phyloP scores from a whole-genome alignment of 2,329 filamentous ascomycete species.

The Berkeleyomyces rouxiae region DNA sequence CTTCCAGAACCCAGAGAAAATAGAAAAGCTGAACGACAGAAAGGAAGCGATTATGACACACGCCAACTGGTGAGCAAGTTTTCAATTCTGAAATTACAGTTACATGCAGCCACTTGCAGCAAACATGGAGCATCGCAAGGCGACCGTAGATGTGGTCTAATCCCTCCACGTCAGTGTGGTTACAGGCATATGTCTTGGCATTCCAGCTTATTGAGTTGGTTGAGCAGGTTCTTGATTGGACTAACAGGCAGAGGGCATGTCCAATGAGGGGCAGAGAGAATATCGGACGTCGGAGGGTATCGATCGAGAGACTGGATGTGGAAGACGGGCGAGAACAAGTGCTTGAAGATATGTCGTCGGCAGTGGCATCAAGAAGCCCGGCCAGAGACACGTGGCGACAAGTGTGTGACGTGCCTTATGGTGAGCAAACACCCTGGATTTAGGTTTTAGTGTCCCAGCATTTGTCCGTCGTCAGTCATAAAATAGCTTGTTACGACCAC shows the following conservation, averaged over 20 bases:
- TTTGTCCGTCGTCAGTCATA: no score
- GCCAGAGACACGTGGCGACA: no score
- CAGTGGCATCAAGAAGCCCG: no score
- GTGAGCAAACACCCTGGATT: no score
- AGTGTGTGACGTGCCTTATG: no score
- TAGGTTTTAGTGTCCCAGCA: no score
- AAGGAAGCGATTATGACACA: background rate
- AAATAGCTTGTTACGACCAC: no score
- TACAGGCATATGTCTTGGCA: background rate
- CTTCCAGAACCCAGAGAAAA: background rate
- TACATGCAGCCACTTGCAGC: background rate
- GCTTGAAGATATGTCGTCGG: no score
- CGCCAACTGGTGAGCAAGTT: background rate
- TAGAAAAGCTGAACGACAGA: background rate
- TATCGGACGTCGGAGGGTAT: background rate
- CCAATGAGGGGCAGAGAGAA: background rate
- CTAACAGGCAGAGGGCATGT: background rate
- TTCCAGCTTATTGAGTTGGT: background rate
- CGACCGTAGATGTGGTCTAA: background rate
- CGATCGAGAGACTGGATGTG: background rate
- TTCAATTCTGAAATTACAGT: background rate
- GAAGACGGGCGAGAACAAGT: no score
- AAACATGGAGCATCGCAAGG: background rate
- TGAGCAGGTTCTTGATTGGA: slow-evolving; percentile 5
- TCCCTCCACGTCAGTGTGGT: background rate